Evolutionary conservation across 495 filamentous ascomycete genomes (phyloP).

Genomic region (Apodospora peruviana): DNA sequence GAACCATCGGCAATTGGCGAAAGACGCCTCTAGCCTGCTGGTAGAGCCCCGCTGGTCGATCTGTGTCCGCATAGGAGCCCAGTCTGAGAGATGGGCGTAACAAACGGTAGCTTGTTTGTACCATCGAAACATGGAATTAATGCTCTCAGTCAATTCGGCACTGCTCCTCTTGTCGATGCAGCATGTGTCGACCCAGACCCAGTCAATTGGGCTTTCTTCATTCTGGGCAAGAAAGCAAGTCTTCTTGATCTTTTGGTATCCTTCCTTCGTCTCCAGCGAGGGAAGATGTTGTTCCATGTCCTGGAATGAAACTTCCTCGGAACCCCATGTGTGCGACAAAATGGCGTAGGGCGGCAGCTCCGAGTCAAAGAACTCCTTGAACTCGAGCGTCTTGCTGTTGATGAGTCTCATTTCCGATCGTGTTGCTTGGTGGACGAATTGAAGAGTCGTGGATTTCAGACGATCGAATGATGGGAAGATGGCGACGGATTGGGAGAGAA

Average conservation of each 20-base stretch:
- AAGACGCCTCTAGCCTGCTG: too few relatives aligned
- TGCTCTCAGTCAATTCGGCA: constrained; percentile 36
- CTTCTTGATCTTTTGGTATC: constrained; percentile 17
- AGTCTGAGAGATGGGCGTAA: constrained; percentile 21
- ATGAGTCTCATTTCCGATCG: constrained; percentile 5
- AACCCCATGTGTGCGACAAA: constrained; percentile 33
- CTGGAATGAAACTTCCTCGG: constrained; percentile 28
- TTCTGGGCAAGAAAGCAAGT: constrained; percentile 21
- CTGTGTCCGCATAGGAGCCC: neutral
- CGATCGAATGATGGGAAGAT: too few relatives aligned
- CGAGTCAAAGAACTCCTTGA: neutral
- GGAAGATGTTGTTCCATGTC: constrained; percentile 4
- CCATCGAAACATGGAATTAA: constrained; percentile 46
- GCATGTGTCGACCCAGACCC: constrained; percentile 39
- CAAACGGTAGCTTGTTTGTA: constrained; percentile 25
- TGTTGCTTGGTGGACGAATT: too few relatives aligned
- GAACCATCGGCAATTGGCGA: constrained; percentile 27
- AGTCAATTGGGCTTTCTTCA: constrained; percentile 14
- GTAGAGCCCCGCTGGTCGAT: neutral
- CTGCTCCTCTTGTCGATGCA: constrained; percentile 41
- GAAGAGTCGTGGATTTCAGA: too few relatives aligned
- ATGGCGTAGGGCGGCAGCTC: constrained; percentile 27
- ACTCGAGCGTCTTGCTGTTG: neutral
- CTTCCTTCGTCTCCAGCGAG: neutral
- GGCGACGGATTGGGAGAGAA: too few relatives aligned